phyloP scores from a whole-genome alignment of 2,329 filamentous ascomycete genomes.

The Tolypocladium ovalisporum region DNA sequence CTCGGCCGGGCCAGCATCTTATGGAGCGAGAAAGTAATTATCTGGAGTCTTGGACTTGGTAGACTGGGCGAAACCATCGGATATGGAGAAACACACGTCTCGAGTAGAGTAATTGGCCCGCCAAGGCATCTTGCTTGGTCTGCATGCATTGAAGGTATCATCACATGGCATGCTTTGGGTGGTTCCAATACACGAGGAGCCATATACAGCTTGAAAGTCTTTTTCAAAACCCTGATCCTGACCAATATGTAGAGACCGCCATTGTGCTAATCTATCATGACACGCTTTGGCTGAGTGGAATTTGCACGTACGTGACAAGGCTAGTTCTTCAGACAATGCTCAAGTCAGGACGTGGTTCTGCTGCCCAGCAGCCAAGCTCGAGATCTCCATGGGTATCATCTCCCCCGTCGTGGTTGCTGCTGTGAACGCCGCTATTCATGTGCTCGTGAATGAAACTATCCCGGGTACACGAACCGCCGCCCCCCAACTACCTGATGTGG shows the following conservation, averaged over 20 bases:
- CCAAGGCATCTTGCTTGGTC: background rate
- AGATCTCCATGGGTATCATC: background rate
- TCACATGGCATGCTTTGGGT: background rate
- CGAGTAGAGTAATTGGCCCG: background rate
- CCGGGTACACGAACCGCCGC: background rate
- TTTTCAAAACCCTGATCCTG: background rate
- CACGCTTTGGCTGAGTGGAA: too few relatives aligned
- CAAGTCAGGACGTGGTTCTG: background rate
- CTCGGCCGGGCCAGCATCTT: background rate
- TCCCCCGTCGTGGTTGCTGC: background rate
- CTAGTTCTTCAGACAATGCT: background rate
- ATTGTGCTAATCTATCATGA: too few relatives aligned
- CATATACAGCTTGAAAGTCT: background rate
- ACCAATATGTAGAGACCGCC: background rate
- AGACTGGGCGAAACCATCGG: background rate
- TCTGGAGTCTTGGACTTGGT: background rate
- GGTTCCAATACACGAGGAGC: background rate
- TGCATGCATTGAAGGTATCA: background rate
- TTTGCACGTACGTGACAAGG: background rate
- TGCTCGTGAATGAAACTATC: too few relatives aligned
- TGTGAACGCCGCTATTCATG: background rate
- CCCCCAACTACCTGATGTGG: conserved; percentile 29
- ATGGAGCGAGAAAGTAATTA: background rate
- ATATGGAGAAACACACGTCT: background rate
- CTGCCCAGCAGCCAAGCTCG: background rate